Conservation (phyloP, 75 land plant genomes). For the Picea sitchensis region DNA sequence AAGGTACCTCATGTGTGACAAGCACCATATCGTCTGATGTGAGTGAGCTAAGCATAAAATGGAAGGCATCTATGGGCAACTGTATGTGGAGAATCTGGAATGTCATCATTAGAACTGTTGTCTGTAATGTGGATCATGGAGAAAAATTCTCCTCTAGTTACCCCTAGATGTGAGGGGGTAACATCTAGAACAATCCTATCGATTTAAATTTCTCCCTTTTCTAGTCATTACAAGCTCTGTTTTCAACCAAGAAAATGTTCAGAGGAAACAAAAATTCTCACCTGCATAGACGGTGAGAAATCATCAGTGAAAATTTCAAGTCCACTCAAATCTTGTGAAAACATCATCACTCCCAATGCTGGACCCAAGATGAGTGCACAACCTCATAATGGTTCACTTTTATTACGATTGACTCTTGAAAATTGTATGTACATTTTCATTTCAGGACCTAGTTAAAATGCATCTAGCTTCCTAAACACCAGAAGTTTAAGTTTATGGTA, state of each 20-base stretch:
- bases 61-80: too few species aligned
- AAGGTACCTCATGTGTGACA: too few species aligned
- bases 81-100: too few species aligned
- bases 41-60: too few species aligned
- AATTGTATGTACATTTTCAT: not conserved
- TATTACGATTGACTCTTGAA: not conserved
- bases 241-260: not conserved
- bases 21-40: too few species aligned
- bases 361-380: not conserved
- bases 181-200: not conserved
- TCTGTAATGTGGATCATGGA: too few species aligned
- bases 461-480: not conserved
- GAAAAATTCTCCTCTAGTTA: too few species aligned
- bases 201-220: not conserved
- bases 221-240: not conserved
- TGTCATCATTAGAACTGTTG: too few species aligned
- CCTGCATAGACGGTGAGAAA: not conserved
- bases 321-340: not conserved
- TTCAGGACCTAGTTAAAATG: not conserved
- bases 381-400: not conserved
- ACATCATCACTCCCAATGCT: not conserved
- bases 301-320: not conserved
- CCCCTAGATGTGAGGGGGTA: too few species aligned
- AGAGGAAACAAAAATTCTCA: not conserved
- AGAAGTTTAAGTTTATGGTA: not conserved